Base-by-base conservation (phyloP, 2,329 filamentous ascomycete genomes). In the Ophiostoma perfectum region DNA sequence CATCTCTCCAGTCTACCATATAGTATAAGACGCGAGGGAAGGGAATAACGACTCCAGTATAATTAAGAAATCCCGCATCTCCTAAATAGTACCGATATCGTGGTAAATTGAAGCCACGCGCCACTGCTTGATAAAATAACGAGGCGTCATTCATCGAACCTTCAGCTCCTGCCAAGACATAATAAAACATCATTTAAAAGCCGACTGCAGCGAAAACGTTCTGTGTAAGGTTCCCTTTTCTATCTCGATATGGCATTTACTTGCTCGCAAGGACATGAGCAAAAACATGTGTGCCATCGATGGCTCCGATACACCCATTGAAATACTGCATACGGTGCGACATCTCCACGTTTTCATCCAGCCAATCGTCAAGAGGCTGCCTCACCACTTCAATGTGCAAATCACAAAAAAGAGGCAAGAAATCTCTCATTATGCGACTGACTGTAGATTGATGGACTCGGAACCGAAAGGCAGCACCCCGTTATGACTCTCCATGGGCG, bases 1-100 rank as follows among this genome's bases (percentile, higher is more conserved):
- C 27, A 58, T 58, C 2, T 36, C 11, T 58, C 27, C 27, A 58
- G 52, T 58, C 11, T 7, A 7, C 9, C 27, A 58, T 58, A 58
- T 58, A 58, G 27, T 58, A 58, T 27, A 58, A 36, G 6, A 18
- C n/a, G 4, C n/a, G n/a, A 58, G n/a, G n/a, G 1, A 27, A 58
- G 12, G 55, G 55, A 60, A 60, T 60, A 64, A 44, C n/a, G 14
- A 64, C 11, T 42, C n/a, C 41, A 41, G 9, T 41, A 41, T 64
- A 64, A 8, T 64, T 38, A 41, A 64, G 9, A 41, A 64, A 64
- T 6, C 5, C 36, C n/a, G 11, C 6, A 64, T 64, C 16, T 9
- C 16, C 41, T 16, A 64, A 41, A 2, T 64, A 64, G 27, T 64
- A 41, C 5, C 62, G 16, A 39, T 58, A 58, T n/a, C 52, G 41